Percentiles rank a stretch among this genome's conserved stretches.
Evolutionary conservation across 441 rosid species (phyloP).

Genomic region (Gossypium davidsonii): DNA sequence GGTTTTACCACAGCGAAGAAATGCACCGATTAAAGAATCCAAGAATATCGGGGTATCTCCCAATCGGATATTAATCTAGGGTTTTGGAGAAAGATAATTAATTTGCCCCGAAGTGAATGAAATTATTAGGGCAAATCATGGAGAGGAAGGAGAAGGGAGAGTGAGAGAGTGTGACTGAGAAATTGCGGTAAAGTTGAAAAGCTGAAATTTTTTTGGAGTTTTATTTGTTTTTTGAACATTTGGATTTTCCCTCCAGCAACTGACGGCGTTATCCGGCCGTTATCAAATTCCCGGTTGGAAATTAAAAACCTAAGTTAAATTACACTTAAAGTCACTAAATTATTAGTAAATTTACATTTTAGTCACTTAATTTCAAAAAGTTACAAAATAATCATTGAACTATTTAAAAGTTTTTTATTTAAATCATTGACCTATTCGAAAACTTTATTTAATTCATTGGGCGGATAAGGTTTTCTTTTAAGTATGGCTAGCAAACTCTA

Average conservation of each 20-base stretch:
- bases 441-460: too few species aligned
- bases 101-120: neutral
- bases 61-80: neutral
- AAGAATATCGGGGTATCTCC: neutral
- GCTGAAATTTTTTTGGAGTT: neutral
- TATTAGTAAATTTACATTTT: too few species aligned
- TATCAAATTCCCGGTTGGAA: neutral
- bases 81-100: neutral
- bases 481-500: too few species aligned
- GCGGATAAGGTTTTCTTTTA: too few species aligned
- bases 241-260: constrained; percentile 37
- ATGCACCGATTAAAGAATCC: neutral
- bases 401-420: too few species aligned
- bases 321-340: too few species aligned
- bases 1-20: neutral
- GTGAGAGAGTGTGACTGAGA: neutral
- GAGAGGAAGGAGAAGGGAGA: neutral
- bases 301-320: neutral
- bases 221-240: constrained; percentile 17
- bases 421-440: too few species aligned
- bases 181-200: constrained; percentile 18
- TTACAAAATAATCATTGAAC: too few species aligned
- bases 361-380: too few species aligned
- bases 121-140: neutral
- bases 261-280: constrained; percentile 28